Conservation (phyloP, 176 grass and related monocot genomes). For the Rhynchospora pubera region DNA sequence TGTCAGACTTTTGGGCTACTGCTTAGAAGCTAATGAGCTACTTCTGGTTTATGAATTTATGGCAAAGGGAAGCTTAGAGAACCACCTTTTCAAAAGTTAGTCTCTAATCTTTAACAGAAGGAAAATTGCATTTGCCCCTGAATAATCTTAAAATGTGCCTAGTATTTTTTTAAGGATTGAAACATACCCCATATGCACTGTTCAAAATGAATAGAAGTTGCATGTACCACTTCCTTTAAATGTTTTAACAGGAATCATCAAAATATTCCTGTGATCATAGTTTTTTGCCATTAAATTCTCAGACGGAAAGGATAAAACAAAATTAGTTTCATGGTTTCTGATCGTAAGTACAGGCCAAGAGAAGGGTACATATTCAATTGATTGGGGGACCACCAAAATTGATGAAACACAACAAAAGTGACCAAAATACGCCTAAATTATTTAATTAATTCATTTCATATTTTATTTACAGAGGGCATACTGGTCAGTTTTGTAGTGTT, state of each 20-base stretch:
- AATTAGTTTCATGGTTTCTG: background rate
- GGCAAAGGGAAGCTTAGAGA: constrained; percentile 63
- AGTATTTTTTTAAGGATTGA: background rate
- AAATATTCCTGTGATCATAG: background rate
- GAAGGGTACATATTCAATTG: background rate
- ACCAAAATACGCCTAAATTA: no score
- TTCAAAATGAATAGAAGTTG: background rate
- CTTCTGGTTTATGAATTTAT: constrained; percentile 79
- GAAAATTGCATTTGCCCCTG: background rate
- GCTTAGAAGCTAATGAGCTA: constrained; percentile 59
- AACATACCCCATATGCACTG: no score
- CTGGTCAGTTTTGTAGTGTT: no score
- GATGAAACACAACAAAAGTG: no score
- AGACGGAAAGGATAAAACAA: background rate
- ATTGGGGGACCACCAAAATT: no score
- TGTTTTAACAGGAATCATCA: background rate
- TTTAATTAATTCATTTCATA: no score
- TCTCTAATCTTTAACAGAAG: background rate
- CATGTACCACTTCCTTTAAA: background rate
- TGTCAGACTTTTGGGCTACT: constrained; percentile 68
- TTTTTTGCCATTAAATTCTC: background rate
- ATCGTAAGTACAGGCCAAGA: background rate
- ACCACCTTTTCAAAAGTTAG: constrained; percentile 87
- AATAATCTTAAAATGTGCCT: background rate
- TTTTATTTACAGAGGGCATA: no score